Base-by-base conservation (phyloP, 2,329 filamentous ascomycete genomes). In the Endothia cerciana region DNA sequence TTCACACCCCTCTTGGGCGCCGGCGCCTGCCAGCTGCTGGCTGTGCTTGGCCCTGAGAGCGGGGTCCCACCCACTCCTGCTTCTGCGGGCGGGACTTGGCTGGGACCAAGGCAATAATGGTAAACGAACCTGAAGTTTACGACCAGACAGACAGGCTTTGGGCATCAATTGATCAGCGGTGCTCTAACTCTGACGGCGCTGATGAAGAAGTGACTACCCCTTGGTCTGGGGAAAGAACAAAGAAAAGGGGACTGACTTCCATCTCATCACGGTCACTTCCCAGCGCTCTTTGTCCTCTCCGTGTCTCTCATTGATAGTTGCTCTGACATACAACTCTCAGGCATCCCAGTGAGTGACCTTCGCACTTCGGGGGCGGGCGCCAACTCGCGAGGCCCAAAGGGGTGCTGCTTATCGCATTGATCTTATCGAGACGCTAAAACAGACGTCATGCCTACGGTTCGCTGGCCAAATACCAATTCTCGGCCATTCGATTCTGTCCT, bases 371-470 rank as follows among this genome's bases (percentile, higher is more conserved):
- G n/a, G n/a, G n/a, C n/a, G n/a, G n/a, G n/a, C n/a, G n/a, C n/a
- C n/a, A n/a, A n/a, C n/a, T n/a, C n/a, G n/a, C n/a, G n/a, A n/a
- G n/a, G n/a, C n/a, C n/a, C n/a, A n/a, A n/a, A n/a, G n/a, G n/a
- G n/a, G n/a, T n/a, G n/a, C n/a, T n/a, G 15, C 40, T 59, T 45
- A 59, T 45, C 57, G 25, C 38, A 45, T 19, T 30, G 22, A 45
- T 59, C 36, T 59, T 59, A 59, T 59, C 57, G 57, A 30, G 6
- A 41, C 57, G 57, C 57, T 45, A 59, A 19, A 22, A 30, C 10
- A 41, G 57, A 59, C 25, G 40, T 30, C 40, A 45, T 59, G 57
- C 22, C 40, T 59, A 13, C 36, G 33, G 41, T 58, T 40, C 38
- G 33, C 55, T 17, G 30, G 28, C n/a, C 38, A n/a, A 28, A n/a